Percentiles rank a stretch among this genome's conserved stretches.
Conservation (phyloP, 2,329 filamentous ascomycete species). For the Calycina marina region DNA sequence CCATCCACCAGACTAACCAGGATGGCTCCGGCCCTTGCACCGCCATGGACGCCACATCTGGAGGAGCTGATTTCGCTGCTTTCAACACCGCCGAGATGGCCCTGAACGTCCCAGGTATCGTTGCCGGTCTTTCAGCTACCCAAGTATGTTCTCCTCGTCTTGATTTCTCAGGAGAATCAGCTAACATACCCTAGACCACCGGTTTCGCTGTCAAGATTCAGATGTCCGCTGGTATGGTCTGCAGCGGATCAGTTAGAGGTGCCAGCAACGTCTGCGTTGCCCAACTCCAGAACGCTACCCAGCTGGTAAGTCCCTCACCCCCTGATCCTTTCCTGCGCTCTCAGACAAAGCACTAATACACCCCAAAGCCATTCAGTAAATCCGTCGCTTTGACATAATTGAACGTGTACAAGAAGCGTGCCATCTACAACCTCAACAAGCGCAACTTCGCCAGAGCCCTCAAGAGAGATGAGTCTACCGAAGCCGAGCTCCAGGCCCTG, state of each 20-base stretch:
- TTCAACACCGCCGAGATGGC: conserved; percentile 45
- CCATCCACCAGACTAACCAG: conserved; percentile 58
- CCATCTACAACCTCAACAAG: conserved; percentile 32
- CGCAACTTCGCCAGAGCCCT: conserved; percentile 22
- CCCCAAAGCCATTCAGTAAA: conserved; percentile 46
- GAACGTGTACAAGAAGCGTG: conserved; percentile 41
- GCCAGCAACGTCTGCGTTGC: conserved; percentile 50
- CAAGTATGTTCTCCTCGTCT: conserved; percentile 22
- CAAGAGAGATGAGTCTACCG: not conserved
- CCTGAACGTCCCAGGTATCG: conserved; percentile 42
- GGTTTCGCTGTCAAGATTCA: conserved; percentile 51
- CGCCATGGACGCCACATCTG: conserved; percentile 46
- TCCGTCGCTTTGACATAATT: conserved; percentile 51
- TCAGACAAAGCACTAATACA: not conserved
- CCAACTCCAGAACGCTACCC: conserved; percentile 45
- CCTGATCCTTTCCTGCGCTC: not conserved
- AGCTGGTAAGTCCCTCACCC: conserved; percentile 24
- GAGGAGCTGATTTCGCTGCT: conserved; percentile 42
- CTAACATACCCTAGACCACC: conserved; percentile 24
- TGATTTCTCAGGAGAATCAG: not conserved
- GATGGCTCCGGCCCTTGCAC: conserved; percentile 51
- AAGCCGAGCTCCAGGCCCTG: not conserved
- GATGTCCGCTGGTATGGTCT: conserved; percentile 55
- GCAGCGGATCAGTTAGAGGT: conserved; percentile 41
- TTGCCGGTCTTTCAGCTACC: conserved; percentile 38